Base-by-base conservation (phyloP, 208 protist genomes). In the Zelonia costaricensis region DNA sequence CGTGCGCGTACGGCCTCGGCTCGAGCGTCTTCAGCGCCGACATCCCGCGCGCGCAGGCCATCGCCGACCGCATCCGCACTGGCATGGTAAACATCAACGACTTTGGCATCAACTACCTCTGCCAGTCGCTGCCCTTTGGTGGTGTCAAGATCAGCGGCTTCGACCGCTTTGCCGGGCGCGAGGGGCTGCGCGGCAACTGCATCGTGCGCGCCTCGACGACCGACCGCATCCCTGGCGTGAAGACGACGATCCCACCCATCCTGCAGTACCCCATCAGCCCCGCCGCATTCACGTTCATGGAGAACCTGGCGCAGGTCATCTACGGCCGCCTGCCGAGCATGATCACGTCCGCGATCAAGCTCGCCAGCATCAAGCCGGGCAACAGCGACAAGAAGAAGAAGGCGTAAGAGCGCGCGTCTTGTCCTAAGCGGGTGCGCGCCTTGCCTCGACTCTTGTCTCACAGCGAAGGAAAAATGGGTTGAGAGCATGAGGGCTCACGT, bases 111-210 rank as follows among this genome's bases (percentile, higher is more conserved):
- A 97, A 93, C 53, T 98, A 98, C 72, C 79, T 98, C 27, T 96
- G 93, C 65, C 95, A 98, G 73, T 94, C 92, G n/a, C 71, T 98
- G 28, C 97, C 97, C 23, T 98, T 98, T 75, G 97, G 97, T 72
- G 97, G 97, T 25, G 86, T 96, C 15, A 98, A 98, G 71, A 86
- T 96, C 54, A 98, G 94, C 71, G 97, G 97, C 30, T 98, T 98
- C 62, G 97, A 97, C 70, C 82, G 94, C 52, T 98, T 98, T 68
- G 91, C 88, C 43, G 97, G 97, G 36, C 81, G 75, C 39, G 95
- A 98, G 68, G 97, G 97, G 30, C 75, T 98, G 4, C 86, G 95
- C 49, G 95, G 91, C 36, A 97, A 96, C 74, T 97, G 90, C 59
- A 54, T 91, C 22, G 79, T 94, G 42, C 84, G 90, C 28, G 86